Conservation (phyloP, 257 asterid genomes). For the Plectranthus barbatus region DNA sequence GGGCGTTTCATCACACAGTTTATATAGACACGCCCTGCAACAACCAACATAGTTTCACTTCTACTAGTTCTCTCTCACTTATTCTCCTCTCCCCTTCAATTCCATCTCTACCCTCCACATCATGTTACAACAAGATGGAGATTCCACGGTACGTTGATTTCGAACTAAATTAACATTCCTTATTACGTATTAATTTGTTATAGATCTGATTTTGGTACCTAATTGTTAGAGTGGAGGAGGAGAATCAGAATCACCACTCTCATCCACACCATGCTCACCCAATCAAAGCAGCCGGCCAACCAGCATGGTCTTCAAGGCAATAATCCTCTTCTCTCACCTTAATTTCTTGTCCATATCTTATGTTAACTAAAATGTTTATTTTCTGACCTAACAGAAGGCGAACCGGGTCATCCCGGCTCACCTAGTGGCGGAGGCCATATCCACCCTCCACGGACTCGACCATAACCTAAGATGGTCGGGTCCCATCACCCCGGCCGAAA, state of each 20-base stretch:
- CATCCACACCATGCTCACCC: conserved; percentile 34
- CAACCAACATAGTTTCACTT: conserved; percentile 2
- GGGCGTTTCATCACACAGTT: conserved; percentile 19
- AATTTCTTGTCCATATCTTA: neutral
- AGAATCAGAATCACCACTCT: conserved; percentile 20
- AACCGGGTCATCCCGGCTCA: conserved; percentile 71
- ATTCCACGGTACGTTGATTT: conserved; percentile 47
- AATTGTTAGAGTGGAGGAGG: conserved; percentile 16
- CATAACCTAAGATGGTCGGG: conserved; percentile 67
- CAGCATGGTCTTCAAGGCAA: conserved; percentile 82
- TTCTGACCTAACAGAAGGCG: conserved; percentile 35
- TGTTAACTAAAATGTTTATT: neutral
- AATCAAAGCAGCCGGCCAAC: conserved; percentile 52
- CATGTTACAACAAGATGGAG: conserved; percentile 38
- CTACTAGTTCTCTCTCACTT: neutral
- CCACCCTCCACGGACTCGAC: conserved; percentile 68
- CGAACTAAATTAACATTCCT: no score
- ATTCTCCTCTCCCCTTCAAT: neutral
- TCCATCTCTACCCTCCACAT: neutral
- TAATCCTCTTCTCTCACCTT: no score
- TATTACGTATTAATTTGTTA: no score
- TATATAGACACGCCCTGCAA: neutral
- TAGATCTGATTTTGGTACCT: neutral
- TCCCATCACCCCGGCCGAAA: conserved; percentile 74
- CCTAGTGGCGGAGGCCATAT: conserved; percentile 77